A percentile compares a stretch with the other conserved stretches of the same genome.
phyloP scores from a whole-genome alignment of 2,329 filamentous ascomycete species.

The Pseudogymnoascus destructans region DNA sequence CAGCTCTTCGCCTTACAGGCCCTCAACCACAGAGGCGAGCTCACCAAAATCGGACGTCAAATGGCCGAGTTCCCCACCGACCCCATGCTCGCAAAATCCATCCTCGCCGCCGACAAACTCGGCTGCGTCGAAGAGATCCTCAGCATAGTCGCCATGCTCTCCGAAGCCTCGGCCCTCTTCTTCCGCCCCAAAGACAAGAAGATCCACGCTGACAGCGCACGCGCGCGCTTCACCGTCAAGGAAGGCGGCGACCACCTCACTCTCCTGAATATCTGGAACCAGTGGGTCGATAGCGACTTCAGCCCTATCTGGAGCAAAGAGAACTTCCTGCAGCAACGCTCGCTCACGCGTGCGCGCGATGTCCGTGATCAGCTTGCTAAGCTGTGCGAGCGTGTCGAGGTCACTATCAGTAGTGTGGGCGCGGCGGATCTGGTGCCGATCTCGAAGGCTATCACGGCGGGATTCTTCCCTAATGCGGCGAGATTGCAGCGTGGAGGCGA shows the following conservation, averaged over 20 bases:
- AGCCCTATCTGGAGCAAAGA: constrained; percentile 77
- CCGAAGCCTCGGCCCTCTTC: constrained; percentile 79
- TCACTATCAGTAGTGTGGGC: constrained; percentile 56
- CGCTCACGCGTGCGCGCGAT: constrained; percentile 77
- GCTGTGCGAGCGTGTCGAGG: constrained; percentile 86
- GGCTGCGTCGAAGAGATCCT: constrained; percentile 91
- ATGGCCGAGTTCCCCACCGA: constrained; percentile 95
- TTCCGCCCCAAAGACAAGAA: constrained; percentile 96
- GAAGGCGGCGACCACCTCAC: constrained; percentile 85
- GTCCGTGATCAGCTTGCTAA: constrained; percentile 86
- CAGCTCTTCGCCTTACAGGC: constrained; percentile 84
- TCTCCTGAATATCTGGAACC: constrained; percentile 84
- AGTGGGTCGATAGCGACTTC: constrained; percentile 90
- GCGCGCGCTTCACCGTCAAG: constrained; percentile 75
- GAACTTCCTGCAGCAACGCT: constrained; percentile 86
- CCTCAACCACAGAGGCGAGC: constrained; percentile 72
- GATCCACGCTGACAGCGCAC: constrained; percentile 83
- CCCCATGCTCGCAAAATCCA: constrained; percentile 78
- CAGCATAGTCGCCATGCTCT: constrained; percentile 86
- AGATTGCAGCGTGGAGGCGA: constrained; percentile 72
- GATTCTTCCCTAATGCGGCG: constrained; percentile 90
- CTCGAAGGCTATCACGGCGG: constrained; percentile 75
- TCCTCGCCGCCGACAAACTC: constrained; percentile 77
- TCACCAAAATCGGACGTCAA: constrained; percentile 82
- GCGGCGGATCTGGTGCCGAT: constrained; percentile 63